These are phyloP conservation scores for Volvox africanus DNA, from an alignment of 139 green algal species.

Conservation along the genomic window DNA sequence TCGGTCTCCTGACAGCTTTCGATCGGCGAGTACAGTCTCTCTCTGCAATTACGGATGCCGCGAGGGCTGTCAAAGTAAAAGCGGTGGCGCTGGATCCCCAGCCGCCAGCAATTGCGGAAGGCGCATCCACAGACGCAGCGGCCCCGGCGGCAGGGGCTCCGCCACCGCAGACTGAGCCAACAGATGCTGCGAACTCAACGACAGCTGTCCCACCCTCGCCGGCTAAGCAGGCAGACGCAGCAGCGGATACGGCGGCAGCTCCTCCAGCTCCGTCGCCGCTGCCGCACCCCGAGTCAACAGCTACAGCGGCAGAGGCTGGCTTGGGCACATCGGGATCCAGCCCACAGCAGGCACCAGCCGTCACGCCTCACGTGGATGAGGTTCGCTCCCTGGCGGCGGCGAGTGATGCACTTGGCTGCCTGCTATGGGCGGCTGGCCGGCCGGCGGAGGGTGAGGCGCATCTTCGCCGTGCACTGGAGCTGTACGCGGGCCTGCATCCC, in stretches of 20 bases:
- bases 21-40: background rate
- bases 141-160: background rate
- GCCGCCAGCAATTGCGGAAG: background rate
- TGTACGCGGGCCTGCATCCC: background rate
- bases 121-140: background rate
- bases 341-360: no score
- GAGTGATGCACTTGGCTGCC: slow-evolving; percentile 6
- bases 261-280: background rate
- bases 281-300: background rate
- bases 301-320: background rate
- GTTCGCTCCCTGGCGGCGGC: background rate
- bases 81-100: no score
- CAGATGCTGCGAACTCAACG: background rate
- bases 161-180: background rate
- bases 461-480: slow-evolving; percentile 7
- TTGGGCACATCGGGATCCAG: no score
- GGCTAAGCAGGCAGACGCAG: background rate
- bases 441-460: slow-evolving; percentile 17
- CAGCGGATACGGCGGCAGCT: background rate
- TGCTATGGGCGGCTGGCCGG: slow-evolving; percentile 25
- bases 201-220: background rate
- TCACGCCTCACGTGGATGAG: background rate
- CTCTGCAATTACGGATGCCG: no score
- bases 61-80: background rate
- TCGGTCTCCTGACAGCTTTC: background rate